Base-by-base conservation (phyloP, 2,329 filamentous ascomycete species). In the Myriosclerotinia curreyana region DNA sequence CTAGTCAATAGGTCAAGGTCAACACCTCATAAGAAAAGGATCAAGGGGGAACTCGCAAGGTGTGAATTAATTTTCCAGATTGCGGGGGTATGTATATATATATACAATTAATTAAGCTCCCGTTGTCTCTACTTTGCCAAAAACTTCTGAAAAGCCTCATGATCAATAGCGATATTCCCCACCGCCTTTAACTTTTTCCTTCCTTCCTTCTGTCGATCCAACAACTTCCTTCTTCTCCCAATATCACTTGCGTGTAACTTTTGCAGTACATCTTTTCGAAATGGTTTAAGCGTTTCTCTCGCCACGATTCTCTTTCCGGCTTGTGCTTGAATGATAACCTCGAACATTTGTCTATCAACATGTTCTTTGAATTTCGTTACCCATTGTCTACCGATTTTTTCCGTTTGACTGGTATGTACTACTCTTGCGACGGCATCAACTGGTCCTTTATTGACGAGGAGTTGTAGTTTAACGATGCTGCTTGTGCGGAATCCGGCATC, bases 141-240 rank as follows among this genome's bases (percentile, higher is more conserved):
- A 75, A 99, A 99, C 70, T 87, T 91, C 77, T 99, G 95, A 75
- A 98, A 99, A 3, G 93, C 92, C 70, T 92, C 90, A 72, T 97
- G 92, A 67, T 98, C 93, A 75, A 99, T 98, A n/a, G 92, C 84
- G 0, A 99, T 93, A 74, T 96, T 96, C 0, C 95, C 91, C 6
- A 93, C 88, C 0, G 89, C 84, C 65, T 91, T 86, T 65, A 99
- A 78, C 76, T 89, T 90, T 84, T 96, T 97, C 64, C 92, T 83
- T 0, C 95, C 95, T 69, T 93, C 93, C 79, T 99, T 99, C 77
- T 99, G 95, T 81, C 94, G 96, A 79, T 98, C 94, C 14, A 99
- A 78, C 69, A 99, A 77, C 77, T 99, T 99, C 72, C 87, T 84
- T 46, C 93, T 84, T 65, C 95, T 81, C 4, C 86, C 86, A 20